Conservation (phyloP, 163 green algal genomes). For the Chlamydomonas reinhardtii region DNA sequence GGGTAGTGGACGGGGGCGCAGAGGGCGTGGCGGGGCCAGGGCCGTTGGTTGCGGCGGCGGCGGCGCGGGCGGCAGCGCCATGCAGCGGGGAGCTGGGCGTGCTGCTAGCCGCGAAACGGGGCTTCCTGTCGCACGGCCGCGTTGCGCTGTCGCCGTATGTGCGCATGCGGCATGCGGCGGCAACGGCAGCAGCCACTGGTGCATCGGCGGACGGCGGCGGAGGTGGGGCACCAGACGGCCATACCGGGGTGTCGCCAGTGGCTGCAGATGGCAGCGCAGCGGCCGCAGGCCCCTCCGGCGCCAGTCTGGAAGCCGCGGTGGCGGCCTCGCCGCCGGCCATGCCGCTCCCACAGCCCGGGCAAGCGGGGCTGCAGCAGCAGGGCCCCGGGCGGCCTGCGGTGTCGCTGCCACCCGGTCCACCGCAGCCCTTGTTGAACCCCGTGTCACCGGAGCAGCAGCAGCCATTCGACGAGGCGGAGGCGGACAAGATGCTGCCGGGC, state of each 20-base stretch:
- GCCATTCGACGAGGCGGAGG: constrained; percentile 6
- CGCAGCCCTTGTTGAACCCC: neutral
- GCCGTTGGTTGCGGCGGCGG: neutral
- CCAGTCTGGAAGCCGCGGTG: too few relatives aligned
- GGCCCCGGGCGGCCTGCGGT: neutral
- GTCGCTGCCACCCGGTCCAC: too few relatives aligned
- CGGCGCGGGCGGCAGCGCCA: neutral
- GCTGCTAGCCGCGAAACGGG: neutral
- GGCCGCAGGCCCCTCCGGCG: neutral
- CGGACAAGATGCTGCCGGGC: constrained; percentile 37
- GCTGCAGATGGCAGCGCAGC: too few relatives aligned
- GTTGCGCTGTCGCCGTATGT: constrained; percentile 4
- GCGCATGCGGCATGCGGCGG: neutral
- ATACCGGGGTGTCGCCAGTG: too few relatives aligned
- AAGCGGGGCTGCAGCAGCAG: constrained; percentile 22
- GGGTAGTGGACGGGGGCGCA: neutral
- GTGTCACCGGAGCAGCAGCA: constrained; percentile 1
- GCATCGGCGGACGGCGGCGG: too few relatives aligned
- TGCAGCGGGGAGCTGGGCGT: constrained; percentile 9
- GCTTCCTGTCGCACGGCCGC: neutral
- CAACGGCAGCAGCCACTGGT: neutral
- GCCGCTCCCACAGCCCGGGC: neutral
- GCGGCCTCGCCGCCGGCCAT: too few relatives aligned
- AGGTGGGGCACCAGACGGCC: too few relatives aligned
- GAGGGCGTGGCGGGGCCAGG: neutral